Conservation (phyloP, 768 basidiomycete genomes). For the Kwoniella sp. region DNA sequence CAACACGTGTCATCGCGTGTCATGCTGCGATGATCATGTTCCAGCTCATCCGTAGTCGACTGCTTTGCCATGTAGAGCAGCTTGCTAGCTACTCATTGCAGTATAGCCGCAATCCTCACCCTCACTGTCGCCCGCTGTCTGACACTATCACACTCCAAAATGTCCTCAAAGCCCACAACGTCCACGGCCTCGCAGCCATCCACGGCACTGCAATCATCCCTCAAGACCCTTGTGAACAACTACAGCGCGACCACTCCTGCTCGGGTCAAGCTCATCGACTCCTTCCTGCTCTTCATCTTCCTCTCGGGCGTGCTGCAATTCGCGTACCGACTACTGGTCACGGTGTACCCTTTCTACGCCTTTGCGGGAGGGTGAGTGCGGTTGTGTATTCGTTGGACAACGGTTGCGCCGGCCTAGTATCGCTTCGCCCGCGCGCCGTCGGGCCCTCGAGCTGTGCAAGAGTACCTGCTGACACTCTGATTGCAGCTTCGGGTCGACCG, state of each 20-base stretch:
- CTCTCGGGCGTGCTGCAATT: conserved; percentile 87
- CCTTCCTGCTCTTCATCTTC: conserved; percentile 86
- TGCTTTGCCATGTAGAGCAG: too few relatives aligned
- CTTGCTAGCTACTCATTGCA: too few relatives aligned
- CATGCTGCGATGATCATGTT: too few relatives aligned
- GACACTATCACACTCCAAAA: background rate
- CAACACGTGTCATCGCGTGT: too few relatives aligned
- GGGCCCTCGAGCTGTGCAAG: too few relatives aligned
- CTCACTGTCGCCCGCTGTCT: background rate
- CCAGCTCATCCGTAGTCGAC: too few relatives aligned
- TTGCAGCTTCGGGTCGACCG: conserved; percentile 77
- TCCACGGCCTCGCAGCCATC: conserved; percentile 17
- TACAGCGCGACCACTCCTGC: conserved; percentile 73
- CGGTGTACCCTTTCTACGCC: conserved; percentile 94
- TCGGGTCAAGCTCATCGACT: conserved; percentile 88
- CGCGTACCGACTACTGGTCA: conserved; percentile 81
- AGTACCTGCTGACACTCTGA: background rate
- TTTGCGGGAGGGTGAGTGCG: conserved; percentile 83
- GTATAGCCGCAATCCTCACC: background rate
- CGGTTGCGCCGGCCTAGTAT: background rate
- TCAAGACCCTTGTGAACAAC: conserved; percentile 36
- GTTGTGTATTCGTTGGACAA: background rate
- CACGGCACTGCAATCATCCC: conserved; percentile 25
- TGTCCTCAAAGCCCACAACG: background rate
- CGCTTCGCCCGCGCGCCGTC: background rate